Evolutionary conservation across 306 rosid species (phyloP).

Genomic region (Malus fusca): DNA sequence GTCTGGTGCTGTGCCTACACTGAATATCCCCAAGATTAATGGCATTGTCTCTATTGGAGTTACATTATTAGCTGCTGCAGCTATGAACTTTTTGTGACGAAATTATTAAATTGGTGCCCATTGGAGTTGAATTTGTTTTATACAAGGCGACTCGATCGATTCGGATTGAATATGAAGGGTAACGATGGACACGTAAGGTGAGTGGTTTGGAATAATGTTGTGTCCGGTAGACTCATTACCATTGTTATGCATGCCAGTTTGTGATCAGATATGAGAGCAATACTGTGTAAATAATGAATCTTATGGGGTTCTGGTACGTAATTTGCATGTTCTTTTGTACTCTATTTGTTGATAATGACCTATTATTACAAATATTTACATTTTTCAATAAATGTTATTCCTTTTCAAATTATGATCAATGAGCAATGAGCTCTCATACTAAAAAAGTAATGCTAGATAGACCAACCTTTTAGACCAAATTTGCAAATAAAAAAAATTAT

Average conservation of each 20-base stretch:
- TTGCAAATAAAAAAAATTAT: too few species aligned
- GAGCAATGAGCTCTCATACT: too few species aligned
- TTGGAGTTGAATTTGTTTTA: background rate
- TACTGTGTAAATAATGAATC: background rate
- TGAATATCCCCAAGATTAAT: conserved; percentile 6
- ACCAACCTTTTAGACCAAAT: too few species aligned
- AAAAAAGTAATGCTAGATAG: too few species aligned
- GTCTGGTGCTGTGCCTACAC: conserved; percentile 21
- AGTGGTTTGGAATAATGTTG: background rate
- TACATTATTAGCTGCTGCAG: conserved; percentile 19
- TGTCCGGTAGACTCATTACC: background rate
- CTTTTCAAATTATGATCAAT: too few species aligned
- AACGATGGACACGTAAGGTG: background rate
- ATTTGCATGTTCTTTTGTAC: background rate
- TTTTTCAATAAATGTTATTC: too few species aligned
- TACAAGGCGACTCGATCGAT: background rate
- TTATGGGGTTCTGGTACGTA: background rate
- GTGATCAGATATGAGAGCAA: background rate
- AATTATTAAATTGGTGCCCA: background rate
- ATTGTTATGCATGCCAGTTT: background rate
- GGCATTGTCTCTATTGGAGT: conserved; percentile 17
- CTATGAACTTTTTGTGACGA: conserved; percentile 10
- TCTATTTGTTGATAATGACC: background rate
- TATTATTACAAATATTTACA: too few species aligned
- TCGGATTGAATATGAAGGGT: background rate